Evolutionary conservation across 164 flowering plant species (phyloP).

Genomic region (Sedum album): DNA sequence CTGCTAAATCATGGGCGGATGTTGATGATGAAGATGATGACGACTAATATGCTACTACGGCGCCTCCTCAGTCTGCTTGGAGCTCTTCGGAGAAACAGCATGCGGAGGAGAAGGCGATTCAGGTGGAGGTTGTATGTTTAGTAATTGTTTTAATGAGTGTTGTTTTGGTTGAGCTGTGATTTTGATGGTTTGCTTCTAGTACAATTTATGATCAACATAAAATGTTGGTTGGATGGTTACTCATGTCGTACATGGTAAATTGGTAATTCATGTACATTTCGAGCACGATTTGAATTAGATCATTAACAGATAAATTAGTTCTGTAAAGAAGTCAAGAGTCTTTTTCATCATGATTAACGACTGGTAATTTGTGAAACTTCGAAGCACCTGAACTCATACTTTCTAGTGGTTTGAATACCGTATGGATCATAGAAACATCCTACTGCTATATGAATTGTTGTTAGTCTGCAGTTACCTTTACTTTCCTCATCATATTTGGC

Average conservation of each 20-base stretch:
- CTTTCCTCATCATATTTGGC: neutral
- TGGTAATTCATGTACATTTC: no score
- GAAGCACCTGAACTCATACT: neutral
- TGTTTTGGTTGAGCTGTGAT: neutral
- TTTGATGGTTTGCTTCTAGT: neutral
- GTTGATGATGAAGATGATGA: slow-evolving; percentile 88
- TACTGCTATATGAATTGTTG: neutral
- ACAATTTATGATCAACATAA: neutral
- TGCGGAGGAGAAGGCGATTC: slow-evolving; percentile 26
- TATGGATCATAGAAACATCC: neutral
- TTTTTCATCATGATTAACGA: neutral
- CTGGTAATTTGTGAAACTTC: neutral
- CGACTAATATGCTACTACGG: slow-evolving; percentile 67
- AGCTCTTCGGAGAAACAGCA: slow-evolving; percentile 24
- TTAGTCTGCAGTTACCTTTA: neutral
- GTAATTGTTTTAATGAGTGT: neutral
- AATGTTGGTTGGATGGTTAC: no score
- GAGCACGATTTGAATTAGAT: no score
- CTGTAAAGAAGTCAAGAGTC: neutral
- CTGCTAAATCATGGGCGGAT: slow-evolving; percentile 79
- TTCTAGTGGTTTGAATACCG: neutral
- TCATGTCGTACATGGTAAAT: no score
- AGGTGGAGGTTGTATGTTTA: slow-evolving; percentile 23
- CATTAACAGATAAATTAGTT: no score
- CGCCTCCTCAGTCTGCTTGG: slow-evolving; percentile 60